A percentile compares a stretch with the other conserved stretches of the same genome.
These are phyloP conservation scores for Suillus subaureus DNA, from an alignment of 768 basidiomycete genomes.

Conservation along the genomic window DNA sequence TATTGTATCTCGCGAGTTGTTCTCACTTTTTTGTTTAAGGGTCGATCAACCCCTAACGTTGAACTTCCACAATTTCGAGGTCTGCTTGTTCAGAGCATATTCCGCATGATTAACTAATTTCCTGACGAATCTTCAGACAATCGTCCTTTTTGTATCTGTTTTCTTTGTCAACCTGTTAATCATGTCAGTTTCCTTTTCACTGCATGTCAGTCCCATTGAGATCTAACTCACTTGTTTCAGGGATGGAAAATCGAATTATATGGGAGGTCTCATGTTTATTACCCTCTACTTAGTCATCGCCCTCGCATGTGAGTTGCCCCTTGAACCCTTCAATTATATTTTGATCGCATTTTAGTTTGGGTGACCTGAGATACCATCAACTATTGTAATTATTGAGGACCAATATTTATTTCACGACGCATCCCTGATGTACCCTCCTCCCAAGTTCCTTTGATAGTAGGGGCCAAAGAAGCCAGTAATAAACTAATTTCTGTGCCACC, in stretches of 20 bases:
- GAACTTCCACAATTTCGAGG: constrained; percentile 88
- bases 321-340: background rate
- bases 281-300: constrained; percentile 41
- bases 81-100: constrained; percentile 23
- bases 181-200: constrained; percentile 45
- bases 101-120: background rate
- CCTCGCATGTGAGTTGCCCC: constrained; percentile 38
- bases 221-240: constrained; percentile 31
- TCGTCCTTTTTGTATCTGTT: constrained; percentile 84
- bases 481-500: background rate
- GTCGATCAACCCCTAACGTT: constrained; percentile 73
- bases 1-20: constrained; percentile 15
- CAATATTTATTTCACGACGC: background rate
- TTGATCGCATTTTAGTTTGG: constrained; percentile 13
- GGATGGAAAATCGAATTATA: constrained; percentile 88
- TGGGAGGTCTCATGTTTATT: constrained; percentile 81
- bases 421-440: background rate
- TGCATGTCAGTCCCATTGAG: background rate
- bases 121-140: constrained; percentile 52
- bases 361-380: background rate
- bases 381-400: background rate
- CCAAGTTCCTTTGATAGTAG: background rate
- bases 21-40: constrained; percentile 35
- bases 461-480: background rate
- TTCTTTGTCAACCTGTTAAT: constrained; percentile 85